These are phyloP conservation scores for Clonostachys sp. DNA, from an alignment of 2,329 filamentous ascomycete species.

Conservation along the genomic window DNA sequence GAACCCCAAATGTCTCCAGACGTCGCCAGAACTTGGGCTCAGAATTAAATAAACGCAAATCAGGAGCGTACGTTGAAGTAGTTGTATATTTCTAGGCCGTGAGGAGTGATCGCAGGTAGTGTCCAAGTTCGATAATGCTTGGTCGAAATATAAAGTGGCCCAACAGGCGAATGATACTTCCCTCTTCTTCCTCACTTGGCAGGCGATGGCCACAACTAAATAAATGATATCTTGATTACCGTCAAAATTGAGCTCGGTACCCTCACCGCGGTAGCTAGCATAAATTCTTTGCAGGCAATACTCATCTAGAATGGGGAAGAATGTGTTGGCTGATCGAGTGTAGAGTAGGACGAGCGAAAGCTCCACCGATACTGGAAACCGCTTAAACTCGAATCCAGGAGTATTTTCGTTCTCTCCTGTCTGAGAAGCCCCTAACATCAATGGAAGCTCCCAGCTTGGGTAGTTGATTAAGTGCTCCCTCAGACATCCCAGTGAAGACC, in stretches of 20 bases:
- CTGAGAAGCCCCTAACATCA: not conserved
- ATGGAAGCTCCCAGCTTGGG: not conserved
- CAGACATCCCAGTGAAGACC: not conserved
- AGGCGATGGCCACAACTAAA: constrained; percentile 5
- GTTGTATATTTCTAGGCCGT: constrained; percentile 1
- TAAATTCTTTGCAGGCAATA: not conserved
- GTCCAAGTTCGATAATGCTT: not conserved
- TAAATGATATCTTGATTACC: constrained; percentile 3
- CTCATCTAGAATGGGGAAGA: not conserved
- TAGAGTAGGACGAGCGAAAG: not conserved
- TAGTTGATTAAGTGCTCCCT: not conserved
- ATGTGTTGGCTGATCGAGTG: not conserved
- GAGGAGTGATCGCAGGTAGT: constrained; percentile 4
- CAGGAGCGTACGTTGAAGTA: constrained; percentile 6
- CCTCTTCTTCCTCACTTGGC: constrained; percentile 2
- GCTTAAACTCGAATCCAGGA: not conserved
- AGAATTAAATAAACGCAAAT: constrained; percentile 7
- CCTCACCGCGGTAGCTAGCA: not conserved
- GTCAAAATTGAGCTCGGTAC: not conserved
- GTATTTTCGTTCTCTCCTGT: not conserved
- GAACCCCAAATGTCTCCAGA: constrained; percentile 7
- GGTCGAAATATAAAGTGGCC: constrained; percentile 1
- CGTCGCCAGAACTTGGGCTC: constrained; percentile 6
- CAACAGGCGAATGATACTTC: not conserved
- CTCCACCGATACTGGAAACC: not conserved